phyloP scores from a whole-genome alignment of 2,329 filamentous ascomycete species.

The Rutstroemia sp. region DNA sequence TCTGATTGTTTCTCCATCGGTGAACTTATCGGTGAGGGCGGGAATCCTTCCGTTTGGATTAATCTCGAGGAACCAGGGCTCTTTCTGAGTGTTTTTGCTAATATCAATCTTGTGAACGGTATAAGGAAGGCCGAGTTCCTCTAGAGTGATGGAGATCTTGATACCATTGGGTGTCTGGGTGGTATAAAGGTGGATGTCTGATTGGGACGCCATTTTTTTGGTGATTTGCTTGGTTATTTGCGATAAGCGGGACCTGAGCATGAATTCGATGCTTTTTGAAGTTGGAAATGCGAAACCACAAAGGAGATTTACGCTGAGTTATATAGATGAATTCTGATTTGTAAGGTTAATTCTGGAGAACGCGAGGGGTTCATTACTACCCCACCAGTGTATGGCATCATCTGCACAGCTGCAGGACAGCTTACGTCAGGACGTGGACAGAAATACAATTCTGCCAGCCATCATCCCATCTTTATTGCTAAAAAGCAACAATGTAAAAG shows the following conservation, averaged over 20 bases:
- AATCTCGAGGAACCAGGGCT: conserved; percentile 82
- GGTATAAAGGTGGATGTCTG: conserved; percentile 42
- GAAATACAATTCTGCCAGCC: no score
- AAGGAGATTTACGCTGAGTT: not conserved
- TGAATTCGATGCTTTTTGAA: not conserved
- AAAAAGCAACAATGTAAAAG: no score
- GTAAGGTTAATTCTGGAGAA: not conserved
- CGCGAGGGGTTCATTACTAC: no score
- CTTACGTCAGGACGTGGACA: no score
- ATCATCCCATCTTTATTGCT: no score
- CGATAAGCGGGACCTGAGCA: not conserved
- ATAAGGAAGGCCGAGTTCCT: conserved; percentile 80
- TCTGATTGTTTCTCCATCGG: conserved; percentile 63
- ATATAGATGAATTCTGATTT: not conserved
- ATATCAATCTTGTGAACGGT: conserved; percentile 67
- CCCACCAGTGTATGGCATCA: no score
- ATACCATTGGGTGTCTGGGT: conserved; percentile 80
- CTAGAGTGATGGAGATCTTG: conserved; percentile 79
- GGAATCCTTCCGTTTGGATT: conserved; percentile 93
- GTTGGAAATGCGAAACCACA: not conserved
- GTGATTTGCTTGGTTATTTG: conserved; percentile 16
- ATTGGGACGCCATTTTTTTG: conserved; percentile 36
- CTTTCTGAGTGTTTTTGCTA: conserved; percentile 69
- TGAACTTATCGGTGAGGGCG: conserved; percentile 72
- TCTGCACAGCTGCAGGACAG: no score